Conservation (phyloP, 768 basidiomycete genomes). For the Saitozyma sp. region DNA sequence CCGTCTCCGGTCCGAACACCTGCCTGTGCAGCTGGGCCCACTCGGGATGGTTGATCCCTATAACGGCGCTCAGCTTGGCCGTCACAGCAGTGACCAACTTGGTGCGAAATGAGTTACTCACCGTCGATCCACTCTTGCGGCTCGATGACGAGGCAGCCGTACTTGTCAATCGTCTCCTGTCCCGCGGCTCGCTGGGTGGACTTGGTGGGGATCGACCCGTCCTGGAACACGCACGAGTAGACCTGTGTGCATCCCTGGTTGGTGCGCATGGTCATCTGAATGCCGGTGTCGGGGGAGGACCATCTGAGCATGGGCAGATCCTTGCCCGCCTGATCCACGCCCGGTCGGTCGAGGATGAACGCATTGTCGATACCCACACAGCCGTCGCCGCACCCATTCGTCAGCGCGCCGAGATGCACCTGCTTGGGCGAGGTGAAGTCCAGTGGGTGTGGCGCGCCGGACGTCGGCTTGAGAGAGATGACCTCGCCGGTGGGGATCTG, state of each 20-base stretch:
- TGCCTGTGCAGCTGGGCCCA: constrained; percentile 30
- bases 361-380: constrained; percentile 36
- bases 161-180: constrained; percentile 19
- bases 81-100: not conserved
- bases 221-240: constrained; percentile 24
- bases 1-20: constrained; percentile 27
- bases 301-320: constrained; percentile 12
- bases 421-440: constrained; percentile 26
- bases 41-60: constrained; percentile 27
- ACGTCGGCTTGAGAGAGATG: constrained; percentile 17
- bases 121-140: constrained; percentile 36
- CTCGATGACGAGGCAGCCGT: constrained; percentile 38
- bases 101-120: no score
- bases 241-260: constrained; percentile 30
- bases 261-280: constrained; percentile 25
- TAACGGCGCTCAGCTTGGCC: not conserved
- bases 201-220: constrained; percentile 22
- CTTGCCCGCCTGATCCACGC: constrained; percentile 4
- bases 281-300: constrained; percentile 23
- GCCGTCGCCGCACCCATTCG: constrained; percentile 28
- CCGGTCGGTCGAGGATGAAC: constrained; percentile 30
- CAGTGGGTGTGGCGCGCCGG: constrained; percentile 12
- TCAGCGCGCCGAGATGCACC: constrained; percentile 19
- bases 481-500: constrained; percentile 38
- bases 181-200: constrained; percentile 17